Evolutionary conservation across 441 rosid genomes (phyloP), one percentile per base, ranked within the genome.

Genomic region (Populus hybrid): DNA sequence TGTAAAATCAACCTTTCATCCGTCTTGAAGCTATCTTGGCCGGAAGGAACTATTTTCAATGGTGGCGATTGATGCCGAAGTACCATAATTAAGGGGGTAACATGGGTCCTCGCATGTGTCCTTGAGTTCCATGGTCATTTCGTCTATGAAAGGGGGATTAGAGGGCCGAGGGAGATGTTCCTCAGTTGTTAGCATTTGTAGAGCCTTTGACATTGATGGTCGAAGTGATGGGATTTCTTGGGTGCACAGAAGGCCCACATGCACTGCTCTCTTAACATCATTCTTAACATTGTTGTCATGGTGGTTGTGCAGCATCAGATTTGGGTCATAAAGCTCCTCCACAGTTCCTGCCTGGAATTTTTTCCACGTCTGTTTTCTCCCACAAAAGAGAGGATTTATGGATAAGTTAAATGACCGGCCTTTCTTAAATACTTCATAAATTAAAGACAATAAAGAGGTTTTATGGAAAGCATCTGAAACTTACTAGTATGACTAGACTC

Each of bases 101-200:
- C 73, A n/a, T 19, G 82, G 83, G n/a, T 89, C 89, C 82, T 91
- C 91, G 21, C 74, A 82, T 1, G 79, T 69, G 69, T 91, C 90
- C 19, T 86, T 79, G 14, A 95, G 87, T 82, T 95, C 95, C 99
- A 95, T 88, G 23, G 94, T 89, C 82, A 76, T 81, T 82, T 92
- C 97, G 24, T 95, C 99, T 67, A 89, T 86, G 77, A 94, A 95
- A 9, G 99, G 97, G 36, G 99, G 99, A 79, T 83, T 88, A 6
- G 90, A 75, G 8, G 99, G 97, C 63, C 83, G 75, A 28, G 97
- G 97, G 40, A 94, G 89, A 12, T 66, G 77, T 61, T 94, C 97
- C 71, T 87, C 93, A 75, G 92, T 89, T 71, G 78, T 87, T 79
- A 95, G 79, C 97, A 90, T 90, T 80, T 89, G 89, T 73, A 91